A percentile compares a stretch with the other conserved stretches of the same genome.
Conservation (phyloP, 805 yeast genomes). For the Candida verbasci region DNA sequence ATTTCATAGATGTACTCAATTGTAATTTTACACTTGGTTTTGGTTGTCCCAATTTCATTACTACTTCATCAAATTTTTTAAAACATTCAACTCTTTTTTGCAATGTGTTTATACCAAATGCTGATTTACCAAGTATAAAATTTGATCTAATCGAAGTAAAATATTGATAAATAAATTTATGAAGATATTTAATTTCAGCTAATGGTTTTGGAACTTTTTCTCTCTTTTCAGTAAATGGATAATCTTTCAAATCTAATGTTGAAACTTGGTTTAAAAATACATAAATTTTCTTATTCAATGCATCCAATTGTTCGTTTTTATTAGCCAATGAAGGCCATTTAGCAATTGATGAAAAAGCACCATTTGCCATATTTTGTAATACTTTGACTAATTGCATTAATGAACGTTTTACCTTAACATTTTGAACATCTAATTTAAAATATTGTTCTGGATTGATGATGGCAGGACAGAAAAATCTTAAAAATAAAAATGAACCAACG, state of each 20-base stretch:
- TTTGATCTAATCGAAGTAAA: conserved; percentile 25
- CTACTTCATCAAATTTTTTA: conserved; percentile 41
- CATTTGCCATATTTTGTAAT: conserved; percentile 83
- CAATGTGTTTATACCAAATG: conserved; percentile 11
- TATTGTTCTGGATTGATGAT: conserved; percentile 79
- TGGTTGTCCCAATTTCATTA: conserved; percentile 57
- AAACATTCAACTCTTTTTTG: conserved; percentile 23
- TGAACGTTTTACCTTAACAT: conserved; percentile 51
- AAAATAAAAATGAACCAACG: conserved; percentile 81
- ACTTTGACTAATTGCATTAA: conserved; percentile 77
- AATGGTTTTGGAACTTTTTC: conserved; percentile 23
- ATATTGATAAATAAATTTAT: conserved; percentile 35
- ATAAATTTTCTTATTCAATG: conserved; percentile 23
- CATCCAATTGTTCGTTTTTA: conserved; percentile 35
- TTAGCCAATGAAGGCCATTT: conserved; percentile 57
- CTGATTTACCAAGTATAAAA: conserved; percentile 20
- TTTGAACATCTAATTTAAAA: conserved; percentile 24
- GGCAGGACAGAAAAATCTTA: conserved; percentile 86
- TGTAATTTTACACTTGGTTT: conserved; percentile 45
- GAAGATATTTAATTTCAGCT: conserved; percentile 36
- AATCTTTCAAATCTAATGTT: conserved; percentile 8
- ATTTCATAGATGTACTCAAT: conserved; percentile 48
- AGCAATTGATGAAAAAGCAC: conserved; percentile 52
- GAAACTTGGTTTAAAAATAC: conserved; percentile 25
- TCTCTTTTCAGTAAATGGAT: conserved; percentile 22